phyloP scores from a whole-genome alignment of 75 land plant species.

The Adiantum capillusveneris region DNA sequence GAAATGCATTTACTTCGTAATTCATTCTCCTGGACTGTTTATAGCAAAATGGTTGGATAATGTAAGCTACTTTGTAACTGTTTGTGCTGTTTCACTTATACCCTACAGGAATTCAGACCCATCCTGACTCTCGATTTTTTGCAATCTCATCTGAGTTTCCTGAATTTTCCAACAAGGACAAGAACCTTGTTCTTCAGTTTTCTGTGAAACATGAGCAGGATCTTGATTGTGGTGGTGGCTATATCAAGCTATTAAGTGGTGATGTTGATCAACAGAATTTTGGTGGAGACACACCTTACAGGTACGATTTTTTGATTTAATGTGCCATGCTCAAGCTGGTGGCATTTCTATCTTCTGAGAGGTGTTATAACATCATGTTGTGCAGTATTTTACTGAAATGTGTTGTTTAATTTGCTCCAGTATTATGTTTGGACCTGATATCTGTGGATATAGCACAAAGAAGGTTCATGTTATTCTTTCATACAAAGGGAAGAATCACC shows the following conservation, averaged over 20 bases:
- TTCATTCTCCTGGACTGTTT: too few species aligned
- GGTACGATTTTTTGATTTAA: conserved; percentile 17
- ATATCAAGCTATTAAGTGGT: conserved; percentile 53
- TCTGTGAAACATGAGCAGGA: conserved; percentile 67
- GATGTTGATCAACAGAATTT: conserved; percentile 49
- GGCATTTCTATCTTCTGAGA: background rate
- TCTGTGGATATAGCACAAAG: conserved; percentile 75
- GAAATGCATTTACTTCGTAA: too few species aligned
- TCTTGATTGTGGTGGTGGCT: conserved; percentile 69
- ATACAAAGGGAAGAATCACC: conserved; percentile 54
- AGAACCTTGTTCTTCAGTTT: conserved; percentile 55
- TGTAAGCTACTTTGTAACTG: too few species aligned
- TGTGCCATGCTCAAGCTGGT: background rate
- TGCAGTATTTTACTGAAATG: too few species aligned
- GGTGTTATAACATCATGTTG: too few species aligned
- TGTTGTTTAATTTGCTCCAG: conserved; percentile 32
- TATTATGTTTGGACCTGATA: conserved; percentile 98
- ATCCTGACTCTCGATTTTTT: conserved; percentile 42
- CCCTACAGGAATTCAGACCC: conserved; percentile 49
- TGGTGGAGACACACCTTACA: conserved; percentile 64
- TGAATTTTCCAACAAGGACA: conserved; percentile 45
- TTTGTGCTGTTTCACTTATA: too few species aligned
- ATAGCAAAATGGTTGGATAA: too few species aligned
- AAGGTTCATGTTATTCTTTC: conserved; percentile 75
- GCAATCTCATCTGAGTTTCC: conserved; percentile 53